Percentiles rank a stretch among this genome's conserved stretches.
phyloP scores from a whole-genome alignment of 805 yeast genomes.

The Sugiyamaella valdiviana region DNA sequence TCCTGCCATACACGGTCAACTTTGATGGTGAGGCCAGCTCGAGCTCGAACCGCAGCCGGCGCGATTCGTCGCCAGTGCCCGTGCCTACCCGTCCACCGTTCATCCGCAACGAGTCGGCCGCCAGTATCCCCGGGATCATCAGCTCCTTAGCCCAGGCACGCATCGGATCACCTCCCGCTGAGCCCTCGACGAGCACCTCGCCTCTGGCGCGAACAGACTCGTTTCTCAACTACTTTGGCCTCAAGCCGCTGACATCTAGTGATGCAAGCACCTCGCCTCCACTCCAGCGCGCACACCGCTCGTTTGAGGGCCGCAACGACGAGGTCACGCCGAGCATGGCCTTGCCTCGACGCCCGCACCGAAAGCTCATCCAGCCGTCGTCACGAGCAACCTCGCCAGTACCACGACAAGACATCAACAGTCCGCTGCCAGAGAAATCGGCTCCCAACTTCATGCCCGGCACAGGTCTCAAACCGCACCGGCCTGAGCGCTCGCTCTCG shows the following conservation, averaged over 20 bases:
- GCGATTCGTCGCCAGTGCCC: slow-evolving; percentile 1
- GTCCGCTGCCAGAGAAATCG: background rate
- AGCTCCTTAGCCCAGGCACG: slow-evolving; percentile 1
- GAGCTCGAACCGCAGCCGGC: background rate
- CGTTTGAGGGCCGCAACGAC: background rate
- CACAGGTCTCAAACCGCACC: background rate
- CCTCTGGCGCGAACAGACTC: background rate
- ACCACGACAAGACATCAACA: slow-evolving; percentile 9
- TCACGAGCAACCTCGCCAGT: slow-evolving; percentile 6
- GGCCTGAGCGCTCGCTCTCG: background rate
- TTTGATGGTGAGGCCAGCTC: slow-evolving; percentile 19
- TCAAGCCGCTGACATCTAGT: background rate
- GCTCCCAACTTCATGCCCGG: slow-evolving; percentile 19
- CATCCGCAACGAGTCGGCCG: slow-evolving; percentile 6
- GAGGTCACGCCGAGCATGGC: slow-evolving; percentile 6
- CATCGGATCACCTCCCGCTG: background rate
- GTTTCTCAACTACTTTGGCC: background rate
- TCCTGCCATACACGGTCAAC: slow-evolving; percentile 28
- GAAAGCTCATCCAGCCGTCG: slow-evolving; percentile 7
- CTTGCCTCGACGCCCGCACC: slow-evolving; percentile 13
- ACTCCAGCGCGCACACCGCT: background rate
- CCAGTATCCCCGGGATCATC: slow-evolving; percentile 2
- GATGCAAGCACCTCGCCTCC: background rate
- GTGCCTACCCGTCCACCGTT: background rate
- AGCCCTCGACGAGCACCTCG: background rate